phyloP scores from a whole-genome alignment of 306 rosid species.

The Pachyrhizus erosus region DNA sequence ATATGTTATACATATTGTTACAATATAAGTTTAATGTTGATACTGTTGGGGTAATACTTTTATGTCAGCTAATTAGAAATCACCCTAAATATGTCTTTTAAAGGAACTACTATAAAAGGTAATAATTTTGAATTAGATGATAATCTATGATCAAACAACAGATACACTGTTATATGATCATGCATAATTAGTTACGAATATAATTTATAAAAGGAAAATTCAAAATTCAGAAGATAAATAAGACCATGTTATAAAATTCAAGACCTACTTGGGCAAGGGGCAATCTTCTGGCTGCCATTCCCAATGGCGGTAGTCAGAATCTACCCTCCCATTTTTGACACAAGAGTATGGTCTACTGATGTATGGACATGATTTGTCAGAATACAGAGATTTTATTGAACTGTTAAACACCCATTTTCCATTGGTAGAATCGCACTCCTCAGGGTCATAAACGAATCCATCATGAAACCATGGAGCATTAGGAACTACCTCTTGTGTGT shows the following conservation, averaged over 20 bases:
- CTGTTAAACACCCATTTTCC: constrained; percentile 85
- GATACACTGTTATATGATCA: not conserved
- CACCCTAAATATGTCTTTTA: not conserved
- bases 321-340: constrained; percentile 70
- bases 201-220: not conserved
- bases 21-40: not conserved
- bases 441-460: constrained; percentile 71
- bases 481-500: constrained; percentile 41
- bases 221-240: not conserved
- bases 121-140: not conserved
- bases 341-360: constrained; percentile 79
- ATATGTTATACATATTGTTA: not conserved
- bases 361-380: constrained; percentile 76
- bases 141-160: not conserved
- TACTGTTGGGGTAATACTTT: not conserved
- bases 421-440: constrained; percentile 70
- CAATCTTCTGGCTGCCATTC: constrained; percentile 90
- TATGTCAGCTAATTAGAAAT: not conserved
- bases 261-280: constrained; percentile 62
- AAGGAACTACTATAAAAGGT: not conserved
- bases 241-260: not conserved
- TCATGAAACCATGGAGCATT: constrained; percentile 54
- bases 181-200: not conserved
- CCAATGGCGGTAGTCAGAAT: constrained; percentile 72
- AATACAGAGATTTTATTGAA: constrained; percentile 68